These are phyloP conservation scores for Diplodia mutila DNA, from an alignment of 2,329 filamentous ascomycete species.

Conservation along the genomic window DNA sequence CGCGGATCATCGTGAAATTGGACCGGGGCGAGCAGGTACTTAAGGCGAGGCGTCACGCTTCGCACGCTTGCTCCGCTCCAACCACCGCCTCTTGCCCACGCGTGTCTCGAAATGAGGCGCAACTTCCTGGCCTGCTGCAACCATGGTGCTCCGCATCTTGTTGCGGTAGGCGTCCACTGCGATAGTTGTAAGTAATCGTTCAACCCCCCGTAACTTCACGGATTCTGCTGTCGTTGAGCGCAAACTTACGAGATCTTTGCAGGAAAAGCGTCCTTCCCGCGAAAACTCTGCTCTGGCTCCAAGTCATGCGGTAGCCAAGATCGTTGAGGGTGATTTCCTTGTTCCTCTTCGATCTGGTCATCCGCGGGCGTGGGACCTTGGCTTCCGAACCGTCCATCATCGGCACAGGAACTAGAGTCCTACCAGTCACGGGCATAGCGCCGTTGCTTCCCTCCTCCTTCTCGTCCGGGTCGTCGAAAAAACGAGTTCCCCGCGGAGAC, in stretches of 20 bases:
- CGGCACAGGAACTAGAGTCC: constrained; percentile 53
- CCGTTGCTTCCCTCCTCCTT: constrained; percentile 56
- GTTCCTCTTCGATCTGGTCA: constrained; percentile 68
- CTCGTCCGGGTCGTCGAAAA: constrained; percentile 67
- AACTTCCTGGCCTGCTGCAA: constrained; percentile 76
- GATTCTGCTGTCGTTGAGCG: neutral
- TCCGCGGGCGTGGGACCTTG: constrained; percentile 74
- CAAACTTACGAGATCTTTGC: constrained; percentile 86
- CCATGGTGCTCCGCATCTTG: constrained; percentile 83
- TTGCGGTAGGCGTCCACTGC: constrained; percentile 92
- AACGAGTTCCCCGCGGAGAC: constrained; percentile 72
- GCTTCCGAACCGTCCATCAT: constrained; percentile 70
- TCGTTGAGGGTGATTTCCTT: constrained; percentile 94
- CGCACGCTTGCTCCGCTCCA: constrained; percentile 50
- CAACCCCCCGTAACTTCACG: neutral
- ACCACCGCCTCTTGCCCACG: constrained; percentile 72
- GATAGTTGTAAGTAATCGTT: constrained; percentile 31
- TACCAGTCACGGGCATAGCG: constrained; percentile 46
- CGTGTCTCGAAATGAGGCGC: constrained; percentile 89
- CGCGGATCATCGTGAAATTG: constrained; percentile 25
- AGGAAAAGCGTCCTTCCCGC: constrained; percentile 83
- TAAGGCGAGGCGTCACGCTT: constrained; percentile 42
- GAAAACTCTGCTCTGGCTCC: constrained; percentile 93
- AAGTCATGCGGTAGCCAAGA: constrained; percentile 91
- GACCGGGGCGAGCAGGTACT: constrained; percentile 21